Conservation (phyloP, 345 rosid genomes). For the Psidium guajava region DNA sequence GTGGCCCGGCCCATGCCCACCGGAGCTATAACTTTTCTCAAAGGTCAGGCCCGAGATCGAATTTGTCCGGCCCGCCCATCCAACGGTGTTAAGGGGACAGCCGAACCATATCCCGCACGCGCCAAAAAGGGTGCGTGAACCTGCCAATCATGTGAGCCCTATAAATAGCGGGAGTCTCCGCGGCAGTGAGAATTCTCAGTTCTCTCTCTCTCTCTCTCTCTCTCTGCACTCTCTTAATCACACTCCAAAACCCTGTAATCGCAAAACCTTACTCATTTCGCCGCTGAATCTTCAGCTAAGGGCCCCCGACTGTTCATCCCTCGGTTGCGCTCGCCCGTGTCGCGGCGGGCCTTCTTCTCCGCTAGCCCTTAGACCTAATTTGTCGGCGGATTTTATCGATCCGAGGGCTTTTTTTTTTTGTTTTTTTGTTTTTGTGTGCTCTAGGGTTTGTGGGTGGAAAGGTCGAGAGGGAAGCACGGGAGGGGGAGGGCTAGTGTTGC, state of each 20-base stretch:
- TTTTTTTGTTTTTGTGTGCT: background rate
- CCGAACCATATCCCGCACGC: background rate
- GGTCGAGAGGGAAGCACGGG: background rate
- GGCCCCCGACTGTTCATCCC: background rate
- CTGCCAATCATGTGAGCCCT: background rate
- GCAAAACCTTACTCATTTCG: background rate
- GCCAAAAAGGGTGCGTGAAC: background rate
- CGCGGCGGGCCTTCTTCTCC: background rate
- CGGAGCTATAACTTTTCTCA: background rate
- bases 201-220: background rate
- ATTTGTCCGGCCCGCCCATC: background rate
- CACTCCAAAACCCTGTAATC: conserved; percentile 16
- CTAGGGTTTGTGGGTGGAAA: conserved; percentile 14
- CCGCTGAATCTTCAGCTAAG: conserved; percentile 8
- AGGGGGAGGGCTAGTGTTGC: conserved; percentile 5
- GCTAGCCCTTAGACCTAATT: background rate
- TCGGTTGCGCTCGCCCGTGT: background rate
- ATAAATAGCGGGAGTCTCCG: background rate
- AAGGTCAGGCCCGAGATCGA: background rate
- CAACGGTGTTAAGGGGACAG: background rate
- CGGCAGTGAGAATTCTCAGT: background rate
- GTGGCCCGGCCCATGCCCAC: background rate
- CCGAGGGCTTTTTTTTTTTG: conserved; percentile 12
- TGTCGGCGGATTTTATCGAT: background rate
- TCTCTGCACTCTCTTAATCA: conserved; percentile 8